Base-by-base conservation (phyloP, 225 moss, liverwort and hornwort genomes). In the Pleurozium schreberi region DNA sequence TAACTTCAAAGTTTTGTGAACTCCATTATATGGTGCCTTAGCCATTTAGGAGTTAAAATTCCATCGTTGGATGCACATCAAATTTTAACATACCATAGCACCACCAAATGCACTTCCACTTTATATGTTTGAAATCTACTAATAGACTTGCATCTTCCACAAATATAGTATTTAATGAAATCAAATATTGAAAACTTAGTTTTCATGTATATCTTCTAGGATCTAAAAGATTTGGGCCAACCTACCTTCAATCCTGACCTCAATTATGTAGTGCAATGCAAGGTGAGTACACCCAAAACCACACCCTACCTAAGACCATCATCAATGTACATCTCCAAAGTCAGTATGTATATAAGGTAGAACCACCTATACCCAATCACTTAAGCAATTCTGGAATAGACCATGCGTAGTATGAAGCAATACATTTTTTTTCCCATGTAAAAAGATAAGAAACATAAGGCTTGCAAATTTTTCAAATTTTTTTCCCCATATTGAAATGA, bases 291-390 rank as follows among this genome's bases (percentile, higher is more conserved):
- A 73, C 17, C 28, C 4, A 45, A 45, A 71, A 71, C 17, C 2
- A 1, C 28, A 71, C 28, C 45, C 10, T 18, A 0, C 14, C 43
- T 43, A 43, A 43, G 18, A 28, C 3, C 0, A 0, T 2, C 14
- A 15, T 40, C 68, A 40, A 22, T 67, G 22, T 34, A 65, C 19
- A 66, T 66, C 38, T 67, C 67, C 38, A n/a, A n/a, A n/a, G 22
- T 12, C 38, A n/a, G n/a, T 21, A 21, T 43, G 43, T 16, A 63
- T 26, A 26, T 18, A 0, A n/a, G n/a, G n/a, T n/a, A n/a, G n/a
- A n/a, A n/a, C n/a, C n/a, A n/a, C n/a, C n/a, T n/a, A n/a, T n/a
- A n/a, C n/a, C n/a, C n/a, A n/a, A n/a, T n/a, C n/a, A n/a, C n/a
- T n/a, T n/a, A n/a, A n/a, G n/a, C n/a, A n/a, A n/a, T n/a, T n/a